A percentile compares a stretch with the other conserved stretches of the same genome.
These are phyloP conservation scores for Bullera alba DNA, from an alignment of 768 basidiomycete species.

Conservation along the genomic window DNA sequence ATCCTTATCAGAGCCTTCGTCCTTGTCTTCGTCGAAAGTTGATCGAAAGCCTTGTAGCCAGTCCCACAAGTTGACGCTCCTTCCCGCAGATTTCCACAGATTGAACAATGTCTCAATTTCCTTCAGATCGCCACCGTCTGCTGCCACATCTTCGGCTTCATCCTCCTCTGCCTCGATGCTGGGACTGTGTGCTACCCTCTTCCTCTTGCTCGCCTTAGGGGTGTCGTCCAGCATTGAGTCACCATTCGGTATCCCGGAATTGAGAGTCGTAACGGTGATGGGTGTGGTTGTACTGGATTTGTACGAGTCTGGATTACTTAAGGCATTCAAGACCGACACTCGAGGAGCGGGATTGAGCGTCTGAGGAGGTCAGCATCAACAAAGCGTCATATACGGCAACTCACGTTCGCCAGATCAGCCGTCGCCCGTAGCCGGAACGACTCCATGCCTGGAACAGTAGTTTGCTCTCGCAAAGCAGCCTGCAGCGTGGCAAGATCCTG, in stretches of 20 bases:
- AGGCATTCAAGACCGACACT: constrained; percentile 28
- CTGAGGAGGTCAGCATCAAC: constrained; percentile 4
- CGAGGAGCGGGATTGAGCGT: constrained; percentile 28
- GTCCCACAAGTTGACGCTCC: constrained; percentile 38
- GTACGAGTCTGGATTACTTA: no score
- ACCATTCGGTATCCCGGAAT: no score
- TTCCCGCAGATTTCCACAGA: constrained; percentile 28
- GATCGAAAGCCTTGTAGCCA: constrained; percentile 35
- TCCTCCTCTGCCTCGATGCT: no score
- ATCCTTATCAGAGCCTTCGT: not conserved
- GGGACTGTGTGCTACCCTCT: no score
- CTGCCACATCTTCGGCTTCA: not conserved
- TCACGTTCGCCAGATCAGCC: constrained; percentile 12
- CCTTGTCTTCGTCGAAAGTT: constrained; percentile 12
- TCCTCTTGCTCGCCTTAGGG: no score
- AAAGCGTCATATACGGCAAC: constrained; percentile 1
- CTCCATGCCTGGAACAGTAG: constrained; percentile 6
- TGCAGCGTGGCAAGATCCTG: not conserved
- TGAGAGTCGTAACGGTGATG: no score
- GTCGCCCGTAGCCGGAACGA: constrained; percentile 11
- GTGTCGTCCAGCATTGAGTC: constrained; percentile 1
- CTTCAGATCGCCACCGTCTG: constrained; percentile 16
- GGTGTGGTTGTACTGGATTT: no score
- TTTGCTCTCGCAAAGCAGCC: no score
- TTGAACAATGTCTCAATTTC: constrained; percentile 30